Conservation (phyloP, 768 basidiomycete species). For the Auriscalpium orientale region DNA sequence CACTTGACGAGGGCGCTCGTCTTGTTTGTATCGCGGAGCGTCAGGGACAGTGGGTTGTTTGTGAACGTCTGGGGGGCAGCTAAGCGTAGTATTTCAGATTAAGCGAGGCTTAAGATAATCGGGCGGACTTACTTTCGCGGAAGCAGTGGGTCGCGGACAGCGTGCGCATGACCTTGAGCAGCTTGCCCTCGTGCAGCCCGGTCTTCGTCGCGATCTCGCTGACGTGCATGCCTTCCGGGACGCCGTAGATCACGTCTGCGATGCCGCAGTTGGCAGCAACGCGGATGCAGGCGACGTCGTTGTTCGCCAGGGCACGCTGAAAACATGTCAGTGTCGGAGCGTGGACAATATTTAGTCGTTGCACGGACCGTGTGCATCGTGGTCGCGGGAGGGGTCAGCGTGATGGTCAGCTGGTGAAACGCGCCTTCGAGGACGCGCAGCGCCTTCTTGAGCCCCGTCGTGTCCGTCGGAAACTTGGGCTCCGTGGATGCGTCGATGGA, state of each 20-base stretch:
- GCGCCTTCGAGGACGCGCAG: neutral
- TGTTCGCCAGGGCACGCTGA: slow-evolving; percentile 5
- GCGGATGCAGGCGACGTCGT: slow-evolving; percentile 21
- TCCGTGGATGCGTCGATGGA: neutral
- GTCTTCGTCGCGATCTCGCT: slow-evolving; percentile 20
- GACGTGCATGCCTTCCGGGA: slow-evolving; percentile 24
- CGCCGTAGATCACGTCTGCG: slow-evolving; percentile 19
- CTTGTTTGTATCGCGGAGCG: slow-evolving; percentile 9
- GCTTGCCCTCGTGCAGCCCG: slow-evolving; percentile 21
- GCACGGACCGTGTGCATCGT: neutral
- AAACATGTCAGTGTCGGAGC: neutral
- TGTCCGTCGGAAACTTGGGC: neutral
- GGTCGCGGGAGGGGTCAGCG: neutral
- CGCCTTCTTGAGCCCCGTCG: neutral
- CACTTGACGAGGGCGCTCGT: neutral
- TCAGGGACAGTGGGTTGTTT: slow-evolving; percentile 27
- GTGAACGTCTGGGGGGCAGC: slow-evolving; percentile 19
- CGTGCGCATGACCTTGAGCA: slow-evolving; percentile 23
- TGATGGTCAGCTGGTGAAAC: neutral
- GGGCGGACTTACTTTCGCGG: slow-evolving; percentile 21
- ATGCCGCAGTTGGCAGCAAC: slow-evolving; percentile 21
- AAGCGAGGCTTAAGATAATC: too few species aligned
- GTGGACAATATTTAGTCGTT: neutral
- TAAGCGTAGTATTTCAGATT: neutral
- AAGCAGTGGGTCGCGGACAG: slow-evolving; percentile 26